Percentiles rank a stretch among this genome's conserved stretches.
These are phyloP conservation scores for Pisolithus tinctorius DNA, from an alignment of 768 basidiomycete genomes.

Conservation along the genomic window DNA sequence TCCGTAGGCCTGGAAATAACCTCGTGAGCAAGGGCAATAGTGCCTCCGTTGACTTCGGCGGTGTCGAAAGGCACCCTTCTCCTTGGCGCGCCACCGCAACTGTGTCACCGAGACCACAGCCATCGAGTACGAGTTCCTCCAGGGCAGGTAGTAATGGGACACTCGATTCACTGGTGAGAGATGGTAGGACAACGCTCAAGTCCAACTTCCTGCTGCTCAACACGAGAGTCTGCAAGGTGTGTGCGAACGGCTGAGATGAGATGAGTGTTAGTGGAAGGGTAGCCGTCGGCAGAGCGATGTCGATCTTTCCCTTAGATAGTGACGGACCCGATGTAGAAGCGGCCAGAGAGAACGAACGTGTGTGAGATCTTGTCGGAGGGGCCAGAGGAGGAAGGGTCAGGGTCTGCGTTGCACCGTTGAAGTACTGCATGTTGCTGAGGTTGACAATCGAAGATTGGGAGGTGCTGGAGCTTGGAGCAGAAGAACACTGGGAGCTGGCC, in stretches of 20 bases:
- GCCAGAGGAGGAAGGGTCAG: slow-evolving; percentile 60
- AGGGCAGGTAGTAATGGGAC: slow-evolving; percentile 51
- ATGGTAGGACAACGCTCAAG: slow-evolving; percentile 52
- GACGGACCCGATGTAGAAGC: slow-evolving; percentile 15
- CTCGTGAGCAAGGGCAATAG: slow-evolving; percentile 52
- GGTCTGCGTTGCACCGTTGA: slow-evolving; percentile 45
- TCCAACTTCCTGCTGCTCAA: slow-evolving; percentile 66
- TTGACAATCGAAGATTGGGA: slow-evolving; percentile 24
- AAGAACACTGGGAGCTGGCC: slow-evolving; percentile 19
- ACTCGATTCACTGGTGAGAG: slow-evolving; percentile 19
- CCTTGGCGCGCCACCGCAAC: slow-evolving; percentile 41
- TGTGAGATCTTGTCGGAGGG: slow-evolving; percentile 45
- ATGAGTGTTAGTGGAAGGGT: slow-evolving; percentile 65
- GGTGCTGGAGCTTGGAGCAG: slow-evolving; percentile 18
- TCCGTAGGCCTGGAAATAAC: slow-evolving; percentile 65
- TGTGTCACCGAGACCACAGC: slow-evolving; percentile 59
- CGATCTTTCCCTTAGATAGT: slow-evolving; percentile 18
- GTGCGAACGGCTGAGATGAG: slow-evolving; percentile 49
- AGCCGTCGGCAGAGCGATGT: slow-evolving; percentile 56
- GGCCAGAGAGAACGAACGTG: slow-evolving; percentile 56
- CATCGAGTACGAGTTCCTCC: slow-evolving; percentile 70
- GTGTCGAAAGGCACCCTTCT: slow-evolving; percentile 26
- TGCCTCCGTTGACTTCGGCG: slow-evolving; percentile 43
- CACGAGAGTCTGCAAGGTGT: slow-evolving; percentile 48
- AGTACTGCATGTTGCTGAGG: slow-evolving; percentile 53